Percentiles rank a stretch among this genome's conserved stretches.
phyloP scores from a whole-genome alignment of 345 rosid genomes.

The Psidium friedrichsthalianum region DNA sequence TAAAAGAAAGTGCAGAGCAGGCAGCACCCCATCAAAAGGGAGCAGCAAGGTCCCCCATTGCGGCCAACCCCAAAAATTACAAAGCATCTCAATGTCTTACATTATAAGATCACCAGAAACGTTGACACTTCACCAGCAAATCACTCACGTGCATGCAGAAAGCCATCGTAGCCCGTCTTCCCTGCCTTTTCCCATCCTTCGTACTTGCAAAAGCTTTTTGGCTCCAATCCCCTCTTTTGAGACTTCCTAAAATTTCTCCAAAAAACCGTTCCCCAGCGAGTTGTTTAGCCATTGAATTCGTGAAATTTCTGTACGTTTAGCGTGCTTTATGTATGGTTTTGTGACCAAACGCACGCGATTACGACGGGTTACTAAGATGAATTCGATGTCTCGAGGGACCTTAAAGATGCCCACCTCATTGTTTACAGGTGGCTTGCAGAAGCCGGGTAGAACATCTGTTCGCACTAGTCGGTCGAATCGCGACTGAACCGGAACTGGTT shows the following conservation, averaged over 20 bases:
- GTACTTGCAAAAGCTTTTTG: background rate
- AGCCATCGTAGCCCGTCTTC: background rate
- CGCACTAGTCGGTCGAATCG: background rate
- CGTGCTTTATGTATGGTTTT: background rate
- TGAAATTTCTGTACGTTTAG: background rate
- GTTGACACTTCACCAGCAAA: background rate
- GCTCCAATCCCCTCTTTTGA: background rate
- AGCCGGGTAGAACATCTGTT: background rate
- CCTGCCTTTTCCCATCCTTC: background rate
- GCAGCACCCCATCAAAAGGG: background rate
- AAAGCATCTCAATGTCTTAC: background rate
- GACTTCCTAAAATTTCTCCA: background rate
- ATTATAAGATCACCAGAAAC: background rate
- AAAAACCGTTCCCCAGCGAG: background rate
- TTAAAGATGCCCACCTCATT: background rate
- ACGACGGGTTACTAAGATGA: background rate
- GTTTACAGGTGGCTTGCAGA: background rate
- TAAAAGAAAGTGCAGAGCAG: background rate
- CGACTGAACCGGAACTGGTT: background rate
- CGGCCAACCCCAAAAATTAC: background rate
- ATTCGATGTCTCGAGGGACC: background rate
- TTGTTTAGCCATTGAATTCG: background rate
- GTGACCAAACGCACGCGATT: background rate
- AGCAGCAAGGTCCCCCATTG: background rate
- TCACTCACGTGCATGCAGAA: background rate